Conservation (phyloP, 2,329 filamentous ascomycete genomes). For the Huntiella omanensis region DNA sequence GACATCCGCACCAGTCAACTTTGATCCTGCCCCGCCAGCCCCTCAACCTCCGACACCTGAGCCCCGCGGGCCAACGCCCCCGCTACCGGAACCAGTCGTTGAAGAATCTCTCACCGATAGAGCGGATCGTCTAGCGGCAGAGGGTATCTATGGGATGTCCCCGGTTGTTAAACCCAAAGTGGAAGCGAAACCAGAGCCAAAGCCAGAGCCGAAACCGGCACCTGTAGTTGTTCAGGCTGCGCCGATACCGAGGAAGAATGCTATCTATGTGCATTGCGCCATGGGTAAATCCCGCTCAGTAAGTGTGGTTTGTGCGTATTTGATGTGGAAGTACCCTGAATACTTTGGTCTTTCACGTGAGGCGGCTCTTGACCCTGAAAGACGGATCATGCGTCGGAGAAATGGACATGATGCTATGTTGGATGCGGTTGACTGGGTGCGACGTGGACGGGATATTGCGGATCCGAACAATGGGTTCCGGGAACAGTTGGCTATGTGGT, state of each 20-base stretch:
- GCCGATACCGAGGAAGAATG: slow-evolving; percentile 13
- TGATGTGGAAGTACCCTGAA: slow-evolving; percentile 49
- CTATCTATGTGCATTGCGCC: slow-evolving; percentile 52
- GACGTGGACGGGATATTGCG: slow-evolving; percentile 52
- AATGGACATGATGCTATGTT: slow-evolving; percentile 14
- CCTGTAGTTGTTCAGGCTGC: not conserved
- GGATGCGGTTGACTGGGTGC: slow-evolving; percentile 48
- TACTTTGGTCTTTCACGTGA: slow-evolving; percentile 28
- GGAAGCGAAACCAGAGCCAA: not conserved
- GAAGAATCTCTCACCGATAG: slow-evolving; percentile 6
- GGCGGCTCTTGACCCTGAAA: slow-evolving; percentile 23
- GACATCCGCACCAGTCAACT: slow-evolving; percentile 12
- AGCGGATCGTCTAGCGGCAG: slow-evolving; percentile 7
- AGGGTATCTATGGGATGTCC: not conserved
- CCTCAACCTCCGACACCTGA: not conserved
- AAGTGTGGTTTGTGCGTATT: slow-evolving; percentile 64
- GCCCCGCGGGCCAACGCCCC: not conserved
- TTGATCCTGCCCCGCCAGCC: not conserved
- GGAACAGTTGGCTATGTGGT: slow-evolving; percentile 70
- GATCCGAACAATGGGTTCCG: slow-evolving; percentile 89
- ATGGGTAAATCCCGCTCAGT: slow-evolving; percentile 94
- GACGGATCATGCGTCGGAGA: slow-evolving; percentile 14
- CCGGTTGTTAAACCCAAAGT: not conserved
- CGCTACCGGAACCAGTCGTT: not conserved
- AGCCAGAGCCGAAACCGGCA: slow-evolving; percentile 4